phyloP scores from a whole-genome alignment of 257 asterid species.

The Capsicum rhomboideum region DNA sequence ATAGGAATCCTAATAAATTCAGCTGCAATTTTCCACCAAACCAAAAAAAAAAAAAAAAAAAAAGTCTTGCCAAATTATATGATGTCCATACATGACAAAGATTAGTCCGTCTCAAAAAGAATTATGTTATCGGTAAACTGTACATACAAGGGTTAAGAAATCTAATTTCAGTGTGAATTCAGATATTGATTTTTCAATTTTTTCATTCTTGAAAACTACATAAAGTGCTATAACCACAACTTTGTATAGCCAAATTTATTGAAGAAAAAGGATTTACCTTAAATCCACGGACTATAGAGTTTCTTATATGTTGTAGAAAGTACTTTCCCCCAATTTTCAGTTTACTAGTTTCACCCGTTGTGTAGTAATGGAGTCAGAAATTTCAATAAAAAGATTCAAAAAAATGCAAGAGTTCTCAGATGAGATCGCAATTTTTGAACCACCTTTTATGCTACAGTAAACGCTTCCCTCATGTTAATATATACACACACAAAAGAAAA shows the following conservation, averaged over 20 bases:
- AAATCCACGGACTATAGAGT: not conserved
- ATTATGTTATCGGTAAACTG: not conserved
- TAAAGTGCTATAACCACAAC: not conserved
- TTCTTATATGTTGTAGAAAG: no score
- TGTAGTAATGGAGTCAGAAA: not conserved
- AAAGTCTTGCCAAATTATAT: not conserved
- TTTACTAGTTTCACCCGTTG: not conserved
- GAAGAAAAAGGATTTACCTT: no score
- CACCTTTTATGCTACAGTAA: not conserved
- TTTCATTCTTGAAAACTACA: not conserved
- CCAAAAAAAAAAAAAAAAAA: not conserved
- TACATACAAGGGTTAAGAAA: not conserved
- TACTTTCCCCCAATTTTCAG: no score
- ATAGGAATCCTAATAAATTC: conserved; percentile 43
- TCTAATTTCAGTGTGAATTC: not conserved
- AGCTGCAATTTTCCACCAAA: conserved; percentile 27
- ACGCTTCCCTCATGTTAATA: not conserved
- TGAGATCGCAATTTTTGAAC: not conserved
- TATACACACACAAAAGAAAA: not conserved
- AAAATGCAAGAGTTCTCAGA: no score
- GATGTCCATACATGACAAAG: not conserved
- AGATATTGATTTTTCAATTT: not conserved
- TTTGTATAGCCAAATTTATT: not conserved
- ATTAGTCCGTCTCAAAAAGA: not conserved
- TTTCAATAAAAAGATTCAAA: not conserved